Evolutionary conservation across 2,329 filamentous ascomycete genomes (phyloP), one percentile per base, ranked within the genome.

Genomic region (Dactylella cylindrospora): DNA sequence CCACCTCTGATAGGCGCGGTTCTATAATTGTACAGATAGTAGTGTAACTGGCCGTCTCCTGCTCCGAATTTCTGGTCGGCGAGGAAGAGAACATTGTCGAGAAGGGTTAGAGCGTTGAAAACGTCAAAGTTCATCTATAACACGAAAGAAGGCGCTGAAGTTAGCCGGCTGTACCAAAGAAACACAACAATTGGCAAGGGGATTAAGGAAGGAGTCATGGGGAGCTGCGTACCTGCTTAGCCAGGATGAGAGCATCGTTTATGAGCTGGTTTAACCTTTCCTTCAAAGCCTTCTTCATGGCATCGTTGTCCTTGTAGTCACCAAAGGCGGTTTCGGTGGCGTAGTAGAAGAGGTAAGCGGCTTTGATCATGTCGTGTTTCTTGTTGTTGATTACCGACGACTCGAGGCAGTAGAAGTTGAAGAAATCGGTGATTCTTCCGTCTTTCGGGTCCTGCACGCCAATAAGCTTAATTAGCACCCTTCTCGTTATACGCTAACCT

Each of bases 261-360:
- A 95, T 80, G 65, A 98, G 78, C 36, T 78, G 75, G 72, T 94
- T 90, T 65, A 98, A 79, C 20, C 91, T 84, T n/a, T 78, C 76
- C 75, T 90, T 90, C 67, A 94, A 78, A 23, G 82, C 81, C 12
- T 74, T 74, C 62, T 79, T 76, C 36, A 76, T 70, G 15, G 72
- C 70, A 9, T 65, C 53, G 25, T 50, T 50, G 20, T 41, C 35
- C 39, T 59, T 57, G 43, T 60, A 19, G 23, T 5, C 35, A 7
- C 23, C 71, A 66, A 96, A 86, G 8, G 84, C 91, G 3, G 81
- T 77, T 70, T 95, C 89, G 5, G 86, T 86, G 54, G 88, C 93
- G 72, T 98, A 98, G 79, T 98, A 98, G 77, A 91, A 98, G 51
- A 97, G 81, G 74, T 98, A 98, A 23, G 93, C 93, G 2, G 91